A percentile compares a stretch with the other conserved stretches of the same genome.
These are phyloP conservation scores for Fusarium sp. DNA, from an alignment of 2,329 filamentous ascomycete genomes.

Conservation along the genomic window DNA sequence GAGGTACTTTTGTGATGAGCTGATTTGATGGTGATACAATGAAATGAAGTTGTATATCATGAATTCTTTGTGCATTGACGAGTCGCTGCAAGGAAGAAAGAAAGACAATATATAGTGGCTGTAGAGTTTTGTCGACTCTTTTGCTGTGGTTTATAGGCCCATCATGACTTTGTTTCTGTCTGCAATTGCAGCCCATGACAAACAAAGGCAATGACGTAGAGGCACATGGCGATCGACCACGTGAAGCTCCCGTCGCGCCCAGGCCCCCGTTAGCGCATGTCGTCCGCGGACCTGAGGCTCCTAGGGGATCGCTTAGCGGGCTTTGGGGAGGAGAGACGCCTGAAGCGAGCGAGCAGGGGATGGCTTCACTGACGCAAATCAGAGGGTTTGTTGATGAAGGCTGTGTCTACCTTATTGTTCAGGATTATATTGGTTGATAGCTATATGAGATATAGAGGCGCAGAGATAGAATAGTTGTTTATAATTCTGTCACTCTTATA, in stretches of 20 bases:
- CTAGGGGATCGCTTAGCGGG: slow-evolving; percentile 20
- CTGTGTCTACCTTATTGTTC: too few species aligned
- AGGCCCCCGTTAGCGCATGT: slow-evolving; percentile 29
- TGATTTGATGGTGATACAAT: slow-evolving; percentile 16
- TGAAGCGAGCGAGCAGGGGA: slow-evolving; percentile 30
- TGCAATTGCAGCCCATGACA: slow-evolving; percentile 10
- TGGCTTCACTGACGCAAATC: background rate
- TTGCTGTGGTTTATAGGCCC: background rate
- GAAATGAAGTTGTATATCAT: slow-evolving; percentile 14
- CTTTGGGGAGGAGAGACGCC: slow-evolving; percentile 14
- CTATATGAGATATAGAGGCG: too few species aligned
- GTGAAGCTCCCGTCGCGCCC: slow-evolving; percentile 18
- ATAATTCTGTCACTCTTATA: background rate
- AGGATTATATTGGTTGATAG: too few species aligned
- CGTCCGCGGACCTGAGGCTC: slow-evolving; percentile 37
- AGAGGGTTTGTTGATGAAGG: too few species aligned
- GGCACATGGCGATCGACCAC: slow-evolving; percentile 19
- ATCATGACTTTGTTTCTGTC: slow-evolving; percentile 1
- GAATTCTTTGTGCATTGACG: background rate
- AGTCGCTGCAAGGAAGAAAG: background rate
- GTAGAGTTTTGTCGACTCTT: background rate
- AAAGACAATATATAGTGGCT: background rate
- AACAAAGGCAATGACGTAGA: slow-evolving; percentile 30
- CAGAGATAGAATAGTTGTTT: too few species aligned
- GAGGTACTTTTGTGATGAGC: slow-evolving; percentile 19